Base-by-base conservation (phyloP, 257 asterid species). In the Solanum microdontum region DNA sequence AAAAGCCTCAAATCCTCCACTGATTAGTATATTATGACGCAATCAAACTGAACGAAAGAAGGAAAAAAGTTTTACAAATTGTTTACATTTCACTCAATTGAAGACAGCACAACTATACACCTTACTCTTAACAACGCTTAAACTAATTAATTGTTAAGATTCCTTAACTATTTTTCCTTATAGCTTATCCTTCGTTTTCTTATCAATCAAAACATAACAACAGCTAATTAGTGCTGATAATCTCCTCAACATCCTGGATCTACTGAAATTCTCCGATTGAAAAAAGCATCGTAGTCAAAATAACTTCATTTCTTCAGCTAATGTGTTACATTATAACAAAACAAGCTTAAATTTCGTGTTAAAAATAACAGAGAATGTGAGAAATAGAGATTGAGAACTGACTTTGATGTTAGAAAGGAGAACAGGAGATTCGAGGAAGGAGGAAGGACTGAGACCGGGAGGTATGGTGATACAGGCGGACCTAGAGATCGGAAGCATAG, bases 401-500 rank as follows among this genome's bases (percentile, higher is more conserved):
- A 95, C 99, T 98, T 97, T 97, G 89, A 95, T 93, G 93, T 97
- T 93, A 39, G 99, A 95, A 69, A 97, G 98, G 24, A 97, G 96
- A 82, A 97, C 98, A 2, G 99, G 99, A 6, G 99, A 97, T 86
- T 97, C 99, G 85, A 96, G 97, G 62, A 97, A 93, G 72, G 99
- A 94, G 4, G 99, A 93, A 80, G 99, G 99, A 45, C 99, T 97
- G 90, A 95, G 97, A 24, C 98, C 98, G 39, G 99, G 98, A 19
- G 99, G 99, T 88, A 93, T 95, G 30, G 96, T 93, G 74, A 97
- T 92, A 88, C 95, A 92, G 73, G 98, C 83, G 0, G 99, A 96
- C 97, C 99, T 93, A 84, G 98, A 92, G 95, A 97, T 97, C 96
- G 99, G 99, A 88, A 97, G 99, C 96, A 95, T 95, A 17, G 98